Percentiles rank a stretch among this genome's conserved stretches.
These are phyloP conservation scores for Hyaloraphidium curvatum DNA, from an alignment of 192 early-diverging fungal genomes.

Conservation along the genomic window DNA sequence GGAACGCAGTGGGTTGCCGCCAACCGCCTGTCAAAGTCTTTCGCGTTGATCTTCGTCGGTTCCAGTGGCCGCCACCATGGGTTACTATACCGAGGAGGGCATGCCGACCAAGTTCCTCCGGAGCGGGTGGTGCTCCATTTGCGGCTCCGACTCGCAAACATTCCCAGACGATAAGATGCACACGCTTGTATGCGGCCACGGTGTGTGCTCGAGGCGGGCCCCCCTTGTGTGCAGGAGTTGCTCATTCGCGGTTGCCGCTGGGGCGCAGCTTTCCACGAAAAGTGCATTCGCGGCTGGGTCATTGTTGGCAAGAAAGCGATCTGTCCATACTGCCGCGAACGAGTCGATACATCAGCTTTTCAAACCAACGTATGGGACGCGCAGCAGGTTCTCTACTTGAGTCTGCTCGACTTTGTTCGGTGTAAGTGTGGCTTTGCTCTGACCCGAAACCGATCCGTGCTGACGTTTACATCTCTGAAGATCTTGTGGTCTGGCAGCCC, in stretches of 20 bases:
- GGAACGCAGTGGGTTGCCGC: neutral
- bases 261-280: constrained; percentile 18
- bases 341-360: constrained; percentile 21
- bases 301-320: constrained; percentile 25
- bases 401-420: constrained; percentile 25
- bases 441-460: no score
- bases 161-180: constrained; percentile 2
- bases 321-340: constrained; percentile 27
- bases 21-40: neutral
- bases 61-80: neutral
- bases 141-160: neutral
- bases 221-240: neutral
- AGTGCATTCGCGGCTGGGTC: constrained; percentile 29
- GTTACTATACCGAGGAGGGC: neutral
- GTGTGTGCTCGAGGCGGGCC: neutral
- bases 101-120: neutral
- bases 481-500: neutral
- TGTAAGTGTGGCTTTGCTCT: no score
- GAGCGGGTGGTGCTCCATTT: neutral
- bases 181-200: neutral
- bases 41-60: neutral
- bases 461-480: no score
- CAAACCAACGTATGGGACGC: constrained; percentile 24
- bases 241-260: neutral
- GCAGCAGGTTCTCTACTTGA: constrained; percentile 24